Evolutionary conservation across 1,284 basidiomycete species (phyloP).

Genomic region (Ustilago tritici): DNA sequence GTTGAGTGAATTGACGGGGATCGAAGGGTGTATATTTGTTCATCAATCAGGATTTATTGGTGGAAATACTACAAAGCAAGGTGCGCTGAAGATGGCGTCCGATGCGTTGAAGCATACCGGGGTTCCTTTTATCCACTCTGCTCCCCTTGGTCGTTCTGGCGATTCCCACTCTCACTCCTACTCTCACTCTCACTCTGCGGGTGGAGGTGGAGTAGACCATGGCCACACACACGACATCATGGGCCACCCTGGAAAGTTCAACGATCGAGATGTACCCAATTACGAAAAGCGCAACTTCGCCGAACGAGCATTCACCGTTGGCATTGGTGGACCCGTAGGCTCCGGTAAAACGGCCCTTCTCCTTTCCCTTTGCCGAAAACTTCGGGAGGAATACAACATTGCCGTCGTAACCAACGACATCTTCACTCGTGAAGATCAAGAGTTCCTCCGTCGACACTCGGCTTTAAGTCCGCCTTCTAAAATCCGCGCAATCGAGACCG

Average conservation of each 20-base stretch:
- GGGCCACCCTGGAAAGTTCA: slow-evolving; percentile 80
- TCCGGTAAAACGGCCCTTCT: slow-evolving; percentile 97
- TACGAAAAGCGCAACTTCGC: slow-evolving; percentile 85
- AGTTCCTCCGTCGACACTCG: slow-evolving; percentile 92
- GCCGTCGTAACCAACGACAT: slow-evolving; percentile 74
- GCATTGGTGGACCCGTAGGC: slow-evolving; percentile 94
- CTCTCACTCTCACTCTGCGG: slow-evolving; percentile 22
- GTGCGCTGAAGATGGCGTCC: slow-evolving; percentile 83
- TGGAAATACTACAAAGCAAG: slow-evolving; percentile 88
- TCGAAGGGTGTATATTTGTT: slow-evolving; percentile 86
- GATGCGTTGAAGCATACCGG: slow-evolving; percentile 72
- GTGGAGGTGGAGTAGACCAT: slow-evolving; percentile 49
- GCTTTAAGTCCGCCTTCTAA: slow-evolving; percentile 82
- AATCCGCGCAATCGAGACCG: slow-evolving; percentile 95
- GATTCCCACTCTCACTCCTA: slow-evolving; percentile 38
- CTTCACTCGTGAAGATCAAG: slow-evolving; percentile 87
- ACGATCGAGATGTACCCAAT: slow-evolving; percentile 91
- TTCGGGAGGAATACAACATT: slow-evolving; percentile 88
- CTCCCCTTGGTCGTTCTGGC: slow-evolving; percentile 13
- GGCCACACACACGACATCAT: slow-evolving; percentile 65
- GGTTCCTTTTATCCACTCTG: slow-evolving; percentile 34
- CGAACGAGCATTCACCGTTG: slow-evolving; percentile 94
- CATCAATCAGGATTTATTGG: slow-evolving; percentile 97
- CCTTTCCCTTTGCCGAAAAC: slow-evolving; percentile 86
- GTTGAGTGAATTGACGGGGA: slow-evolving; percentile 80